Evolutionary conservation across 257 asterid species (phyloP).

Genomic region (Fraxinus anomala): DNA sequence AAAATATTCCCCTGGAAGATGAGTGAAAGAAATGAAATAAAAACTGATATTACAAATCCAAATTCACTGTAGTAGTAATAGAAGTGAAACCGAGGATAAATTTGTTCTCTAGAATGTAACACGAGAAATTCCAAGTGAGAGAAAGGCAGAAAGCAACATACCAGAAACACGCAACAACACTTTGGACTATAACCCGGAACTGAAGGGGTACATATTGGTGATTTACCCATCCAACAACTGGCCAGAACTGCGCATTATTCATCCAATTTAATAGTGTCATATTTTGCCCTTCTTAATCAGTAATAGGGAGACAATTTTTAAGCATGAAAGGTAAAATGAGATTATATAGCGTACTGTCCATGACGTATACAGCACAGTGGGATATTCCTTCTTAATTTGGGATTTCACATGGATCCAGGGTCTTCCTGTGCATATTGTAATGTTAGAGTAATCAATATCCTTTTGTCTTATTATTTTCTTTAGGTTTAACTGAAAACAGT

Average conservation of each 20-base stretch:
- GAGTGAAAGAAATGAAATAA: not conserved
- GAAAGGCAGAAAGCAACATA: constrained; percentile 27
- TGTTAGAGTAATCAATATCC: constrained; percentile 7
- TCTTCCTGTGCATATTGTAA: constrained; percentile 56
- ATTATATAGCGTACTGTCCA: constrained; percentile 63
- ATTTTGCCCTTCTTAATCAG: not conserved
- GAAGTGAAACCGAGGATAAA: not conserved
- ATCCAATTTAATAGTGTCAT: not conserved
- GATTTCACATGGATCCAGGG: constrained; percentile 83
- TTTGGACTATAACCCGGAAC: constrained; percentile 83
- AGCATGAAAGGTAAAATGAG: not conserved
- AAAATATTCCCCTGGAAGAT: constrained; percentile 68
- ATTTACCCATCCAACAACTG: constrained; percentile 95
- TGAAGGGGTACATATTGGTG: constrained; percentile 89
- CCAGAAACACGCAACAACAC: constrained; percentile 86
- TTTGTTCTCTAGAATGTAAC: not conserved
- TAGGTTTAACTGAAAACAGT: not conserved
- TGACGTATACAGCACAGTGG: constrained; percentile 70
- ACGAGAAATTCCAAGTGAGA: not conserved
- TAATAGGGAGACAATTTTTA: not conserved
- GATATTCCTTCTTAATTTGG: constrained; percentile 84
- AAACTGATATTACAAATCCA: not conserved
- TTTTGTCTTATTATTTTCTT: not conserved
- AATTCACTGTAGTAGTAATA: not conserved
- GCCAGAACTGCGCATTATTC: constrained; percentile 77